Evolutionary conservation across 1,284 basidiomycete genomes (phyloP), one percentile per base, ranked within the genome.

Genomic region (Volvariella volvacea): DNA sequence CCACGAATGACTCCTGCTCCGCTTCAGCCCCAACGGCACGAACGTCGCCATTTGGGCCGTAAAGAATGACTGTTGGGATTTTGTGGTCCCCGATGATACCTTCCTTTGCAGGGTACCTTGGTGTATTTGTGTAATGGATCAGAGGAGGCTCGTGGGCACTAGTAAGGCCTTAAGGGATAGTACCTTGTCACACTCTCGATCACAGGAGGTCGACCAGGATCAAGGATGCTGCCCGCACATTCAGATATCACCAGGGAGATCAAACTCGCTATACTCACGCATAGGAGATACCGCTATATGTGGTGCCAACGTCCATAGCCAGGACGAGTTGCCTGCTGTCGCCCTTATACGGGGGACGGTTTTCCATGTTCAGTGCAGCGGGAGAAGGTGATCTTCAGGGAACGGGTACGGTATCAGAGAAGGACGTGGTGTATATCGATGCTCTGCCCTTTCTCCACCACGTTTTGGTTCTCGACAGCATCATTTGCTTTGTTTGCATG

Each of bases 61-160:
- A 76, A 46, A 64, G 71, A 1, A 76, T 46, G 20, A 74, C 56
- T 1, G 74, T 66, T 4, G 73, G 76, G 22, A 77, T 71, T 52
- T 76, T 78, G 20, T 61, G 64, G 21, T 38, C 10, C 16, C 45
- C 45, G 3, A 34, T 32, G 31, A 39, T n/a, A 7, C 34, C 34
- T 15, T 36, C 46, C 68, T 47, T 40, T 19, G 41, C 41, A 4
- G 45, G 45, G 31, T 42, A 47, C 14, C 45, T 47, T 19, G 6
- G 20, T 15, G 7, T 17, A n/a, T 47, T 19, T 14, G 20, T 15
- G 7, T 17, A n/a, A 21, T 6, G 20, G 4, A 20, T 40, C 39
- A 40, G 8, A n/a, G n/a, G n/a, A n/a, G n/a, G n/a, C n/a, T n/a
- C n/a, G 6, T 4, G 15, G n/a, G 8, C n/a, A 20, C 6, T 20